Percentiles rank a stretch among this genome's conserved stretches.
These are phyloP conservation scores for Erysimum pusillum DNA, from an alignment of 441 rosid species.

Conservation along the genomic window DNA sequence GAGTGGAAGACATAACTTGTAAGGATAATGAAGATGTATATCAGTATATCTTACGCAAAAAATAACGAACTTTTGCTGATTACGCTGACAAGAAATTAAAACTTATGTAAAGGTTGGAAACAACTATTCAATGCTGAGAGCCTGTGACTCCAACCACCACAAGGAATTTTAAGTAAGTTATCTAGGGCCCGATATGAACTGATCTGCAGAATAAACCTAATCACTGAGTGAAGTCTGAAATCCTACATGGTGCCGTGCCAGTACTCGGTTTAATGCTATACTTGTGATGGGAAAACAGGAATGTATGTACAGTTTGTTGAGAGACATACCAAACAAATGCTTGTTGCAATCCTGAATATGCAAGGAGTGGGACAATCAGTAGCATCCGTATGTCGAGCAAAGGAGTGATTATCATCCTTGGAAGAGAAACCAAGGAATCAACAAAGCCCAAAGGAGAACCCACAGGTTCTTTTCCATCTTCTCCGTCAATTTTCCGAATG, in stretches of 20 bases:
- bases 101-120: background rate
- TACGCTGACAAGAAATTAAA: background rate
- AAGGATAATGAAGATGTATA: constrained; percentile 1
- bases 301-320: background rate
- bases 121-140: background rate
- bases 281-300: background rate
- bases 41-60: constrained; percentile 11
- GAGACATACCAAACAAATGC: constrained; percentile 86
- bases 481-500: constrained; percentile 66
- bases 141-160: constrained; percentile 11
- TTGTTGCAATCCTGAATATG: constrained; percentile 93
- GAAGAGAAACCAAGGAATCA: constrained; percentile 60
- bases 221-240: background rate
- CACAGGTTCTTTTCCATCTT: constrained; percentile 55
- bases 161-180: background rate
- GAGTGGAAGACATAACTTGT: constrained; percentile 19
- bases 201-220: background rate
- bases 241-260: background rate
- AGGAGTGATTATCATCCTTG: constrained; percentile 70
- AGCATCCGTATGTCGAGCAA: constrained; percentile 79
- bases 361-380: constrained; percentile 80
- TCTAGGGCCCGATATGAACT: background rate
- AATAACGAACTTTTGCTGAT: constrained; percentile 20
- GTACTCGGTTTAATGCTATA: background rate
- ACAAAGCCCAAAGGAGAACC: constrained; percentile 60